A percentile compares a stretch with the other conserved stretches of the same genome.
These are phyloP conservation scores for Tricholoma furcatifolium DNA, from an alignment of 768 basidiomycete genomes.

Conservation along the genomic window DNA sequence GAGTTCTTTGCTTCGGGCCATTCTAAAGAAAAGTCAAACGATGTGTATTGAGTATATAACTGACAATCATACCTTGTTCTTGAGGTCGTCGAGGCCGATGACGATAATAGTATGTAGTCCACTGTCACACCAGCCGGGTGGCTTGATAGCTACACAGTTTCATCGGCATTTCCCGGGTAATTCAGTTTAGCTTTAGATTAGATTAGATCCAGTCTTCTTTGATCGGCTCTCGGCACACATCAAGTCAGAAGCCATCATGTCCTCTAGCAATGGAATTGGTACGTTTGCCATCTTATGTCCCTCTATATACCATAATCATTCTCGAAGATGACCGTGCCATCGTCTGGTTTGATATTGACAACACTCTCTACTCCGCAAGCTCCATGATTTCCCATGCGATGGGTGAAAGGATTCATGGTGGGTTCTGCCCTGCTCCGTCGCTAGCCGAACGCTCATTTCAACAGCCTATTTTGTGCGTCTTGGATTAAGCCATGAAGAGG, in stretches of 20 bases:
- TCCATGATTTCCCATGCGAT: conserved; percentile 75
- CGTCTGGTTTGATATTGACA: conserved; percentile 86
- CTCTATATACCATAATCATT: neutral
- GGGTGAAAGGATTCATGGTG: conserved; percentile 78
- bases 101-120: conserved; percentile 36
- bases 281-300: neutral
- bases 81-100: conserved; percentile 52
- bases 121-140: conserved; percentile 31
- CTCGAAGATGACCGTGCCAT: conserved; percentile 54
- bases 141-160: conserved; percentile 47
- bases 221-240: neutral
- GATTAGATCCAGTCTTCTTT: conserved; percentile 11
- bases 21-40: conserved; percentile 32
- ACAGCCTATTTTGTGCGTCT: conserved; percentile 74
- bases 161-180: conserved; percentile 33
- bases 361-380: conserved; percentile 81
- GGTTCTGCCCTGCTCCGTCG: neutral
- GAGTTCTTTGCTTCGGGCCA: conserved; percentile 87
- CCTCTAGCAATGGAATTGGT: conserved; percentile 6
- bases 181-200: conserved; percentile 22
- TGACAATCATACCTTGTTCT: conserved; percentile 42
- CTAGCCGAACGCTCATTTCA: conserved; percentile 1
- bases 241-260: conserved; percentile 7
- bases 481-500: conserved; percentile 67
- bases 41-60: conserved; percentile 3